phyloP scores from a whole-genome alignment of 768 basidiomycete species.

The Pholiota conissans region DNA sequence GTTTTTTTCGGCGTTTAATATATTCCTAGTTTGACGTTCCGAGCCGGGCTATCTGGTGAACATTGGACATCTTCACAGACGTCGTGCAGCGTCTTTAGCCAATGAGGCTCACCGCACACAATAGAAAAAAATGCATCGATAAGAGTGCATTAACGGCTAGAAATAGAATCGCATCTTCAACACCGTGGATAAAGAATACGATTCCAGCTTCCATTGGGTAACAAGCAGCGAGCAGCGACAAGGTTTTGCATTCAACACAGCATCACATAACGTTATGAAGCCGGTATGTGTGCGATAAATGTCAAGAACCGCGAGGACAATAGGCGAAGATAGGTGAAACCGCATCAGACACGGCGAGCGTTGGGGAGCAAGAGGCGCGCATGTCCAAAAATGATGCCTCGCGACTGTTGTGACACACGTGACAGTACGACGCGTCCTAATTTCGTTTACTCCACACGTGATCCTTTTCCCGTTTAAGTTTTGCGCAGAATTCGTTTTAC shows the following conservation, averaged over 20 bases:
- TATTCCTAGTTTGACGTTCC: background rate
- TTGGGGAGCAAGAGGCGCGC: conserved; percentile 3
- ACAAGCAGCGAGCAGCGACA: too few species aligned
- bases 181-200: background rate
- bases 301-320: conserved; percentile 7
- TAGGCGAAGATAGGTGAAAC: background rate
- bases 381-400: background rate
- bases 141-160: background rate
- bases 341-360: background rate
- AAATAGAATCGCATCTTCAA: background rate
- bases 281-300: conserved; percentile 1
- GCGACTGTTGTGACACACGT: conserved; percentile 14
- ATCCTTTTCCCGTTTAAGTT: conserved; percentile 15
- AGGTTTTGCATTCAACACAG: background rate
- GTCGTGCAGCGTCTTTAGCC: background rate
- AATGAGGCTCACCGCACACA: background rate
- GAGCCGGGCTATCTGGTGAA: background rate
- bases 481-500: conserved; percentile 1
- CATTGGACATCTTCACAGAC: background rate
- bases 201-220: background rate
- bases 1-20: background rate
- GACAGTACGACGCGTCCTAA: conserved; percentile 20
- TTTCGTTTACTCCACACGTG: conserved; percentile 20
- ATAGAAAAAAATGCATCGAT: background rate
- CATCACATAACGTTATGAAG: background rate